Conservation (phyloP, 192 early-diverging fungal genomes). For the Chytriomyces sp. region DNA sequence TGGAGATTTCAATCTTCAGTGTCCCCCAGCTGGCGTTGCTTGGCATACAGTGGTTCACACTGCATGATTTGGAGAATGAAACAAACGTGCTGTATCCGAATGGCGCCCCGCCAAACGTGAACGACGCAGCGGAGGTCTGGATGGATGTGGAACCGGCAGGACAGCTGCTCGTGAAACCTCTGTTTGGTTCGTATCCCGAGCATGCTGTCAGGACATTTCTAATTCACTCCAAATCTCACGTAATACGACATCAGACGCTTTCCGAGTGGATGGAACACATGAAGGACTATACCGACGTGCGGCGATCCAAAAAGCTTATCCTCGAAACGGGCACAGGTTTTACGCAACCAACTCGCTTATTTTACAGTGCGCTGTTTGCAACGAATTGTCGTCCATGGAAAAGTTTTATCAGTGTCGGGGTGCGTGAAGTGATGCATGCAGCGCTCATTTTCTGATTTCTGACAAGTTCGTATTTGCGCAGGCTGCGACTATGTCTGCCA, state of each 20-base stretch:
- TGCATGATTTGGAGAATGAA: conserved; percentile 90
- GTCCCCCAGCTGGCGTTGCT: conserved; percentile 63
- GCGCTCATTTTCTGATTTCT: neutral
- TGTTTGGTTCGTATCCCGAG: conserved; percentile 66
- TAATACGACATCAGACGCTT: conserved; percentile 20
- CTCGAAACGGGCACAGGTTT: conserved; percentile 89
- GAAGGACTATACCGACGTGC: conserved; percentile 46
- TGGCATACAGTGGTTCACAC: conserved; percentile 87
- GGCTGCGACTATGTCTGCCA: conserved; percentile 93
- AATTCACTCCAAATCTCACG: neutral
- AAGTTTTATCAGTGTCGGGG: conserved; percentile 90
- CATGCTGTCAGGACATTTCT: neutral
- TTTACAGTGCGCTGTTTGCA: conserved; percentile 93
- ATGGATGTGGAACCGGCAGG: conserved; percentile 94
- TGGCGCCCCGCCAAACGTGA: conserved; percentile 18
- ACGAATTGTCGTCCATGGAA: conserved; percentile 79
- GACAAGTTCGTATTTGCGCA: conserved; percentile 16
- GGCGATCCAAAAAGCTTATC: conserved; percentile 58
- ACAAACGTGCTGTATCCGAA: conserved; percentile 52
- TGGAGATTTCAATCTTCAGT: conserved; percentile 84
- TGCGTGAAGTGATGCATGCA: conserved; percentile 31
- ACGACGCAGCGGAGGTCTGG: conserved; percentile 77
- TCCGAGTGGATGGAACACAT: conserved; percentile 33
- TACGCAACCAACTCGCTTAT: conserved; percentile 85
- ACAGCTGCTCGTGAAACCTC: conserved; percentile 81